Evolutionary conservation across 352 stramenopile species (phyloP).

Genomic region (Phytophthora cryptogea): DNA sequence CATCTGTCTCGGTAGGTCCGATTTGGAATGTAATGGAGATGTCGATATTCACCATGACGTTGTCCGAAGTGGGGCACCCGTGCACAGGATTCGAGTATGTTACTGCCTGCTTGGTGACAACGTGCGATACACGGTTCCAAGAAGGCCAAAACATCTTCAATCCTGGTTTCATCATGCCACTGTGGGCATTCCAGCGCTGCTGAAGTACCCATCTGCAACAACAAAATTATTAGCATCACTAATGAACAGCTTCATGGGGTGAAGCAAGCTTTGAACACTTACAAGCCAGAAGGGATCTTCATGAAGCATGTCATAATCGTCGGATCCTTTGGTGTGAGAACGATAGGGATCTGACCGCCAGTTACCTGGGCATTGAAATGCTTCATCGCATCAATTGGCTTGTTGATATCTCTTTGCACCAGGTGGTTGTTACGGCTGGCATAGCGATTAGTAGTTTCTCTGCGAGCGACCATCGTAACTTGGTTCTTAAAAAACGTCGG

Average conservation of each 20-base stretch:
- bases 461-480: not conserved
- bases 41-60: constrained; percentile 91
- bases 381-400: constrained; percentile 38
- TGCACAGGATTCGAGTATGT: constrained; percentile 77
- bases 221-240: too few relatives aligned
- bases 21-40: constrained; percentile 91
- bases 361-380: constrained; percentile 40
- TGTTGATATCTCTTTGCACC: constrained; percentile 40
- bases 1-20: constrained; percentile 72
- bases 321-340: constrained; percentile 33
- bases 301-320: constrained; percentile 34
- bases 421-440: constrained; percentile 31
- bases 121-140: constrained; percentile 82
- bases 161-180: constrained; percentile 76
- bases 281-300: constrained; percentile 37
- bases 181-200: constrained; percentile 84
- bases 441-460: constrained; percentile 7
- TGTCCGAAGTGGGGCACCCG: constrained; percentile 81
- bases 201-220: constrained; percentile 63
- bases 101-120: constrained; percentile 82
- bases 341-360: constrained; percentile 41
- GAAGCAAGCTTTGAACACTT: constrained; percentile 18
- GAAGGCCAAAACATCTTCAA: constrained; percentile 74
- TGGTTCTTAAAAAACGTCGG: not conserved
- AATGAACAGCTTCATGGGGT: too few relatives aligned